Base-by-base conservation (phyloP, 345 rosid species). In the Limnanthes douglasii region DNA sequence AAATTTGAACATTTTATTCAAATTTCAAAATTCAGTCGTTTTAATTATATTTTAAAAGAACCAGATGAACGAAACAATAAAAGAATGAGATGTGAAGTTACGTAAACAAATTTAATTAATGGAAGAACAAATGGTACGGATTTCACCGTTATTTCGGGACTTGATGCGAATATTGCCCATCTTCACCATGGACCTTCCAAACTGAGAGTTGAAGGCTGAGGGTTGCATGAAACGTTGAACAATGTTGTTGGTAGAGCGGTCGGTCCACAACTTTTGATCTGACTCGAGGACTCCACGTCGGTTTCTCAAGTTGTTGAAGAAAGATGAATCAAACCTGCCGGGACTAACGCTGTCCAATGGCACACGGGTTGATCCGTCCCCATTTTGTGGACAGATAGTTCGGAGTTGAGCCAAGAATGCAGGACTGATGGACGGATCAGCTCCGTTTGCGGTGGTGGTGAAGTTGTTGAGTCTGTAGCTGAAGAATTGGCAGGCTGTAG, bases 161-260 rank as follows among this genome's bases (percentile, higher is more conserved):
- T 57, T 48, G 11, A 70, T 64, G 1, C 70, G 76, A 21, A 68
- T 65, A 14, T 65, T 68, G 45, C 79, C 61, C 90, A 73, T 78
- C 62, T 49, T 73, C 9, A 68, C 66, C 83, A 78, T 78, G 11
- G 90, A 44, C 37, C 46, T 60, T 2, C 62, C 68, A 39, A 78
- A 78, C 46, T 78, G 77, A 5, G n/a, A 37, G 34, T 48, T 53
- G 43, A 70, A 78, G 24, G 17, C 56, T 15, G 61, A 46, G 1
- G 62, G 22, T 6, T 60, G 50, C 10, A 31, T 15, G 23, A 21
- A 48, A 0, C 31, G 22, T 11, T 48, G 32, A 6, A 48, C 32
- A n/a, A n/a, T n/a, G n/a, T n/a, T n/a, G n/a, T n/a, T n/a, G n/a
- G n/a, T n/a, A n/a, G n/a, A n/a, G n/a, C 24, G 14, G 31, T 48